phyloP scores from a whole-genome alignment of 805 yeast genomes.

The Myxozyma vanderwaltii region DNA sequence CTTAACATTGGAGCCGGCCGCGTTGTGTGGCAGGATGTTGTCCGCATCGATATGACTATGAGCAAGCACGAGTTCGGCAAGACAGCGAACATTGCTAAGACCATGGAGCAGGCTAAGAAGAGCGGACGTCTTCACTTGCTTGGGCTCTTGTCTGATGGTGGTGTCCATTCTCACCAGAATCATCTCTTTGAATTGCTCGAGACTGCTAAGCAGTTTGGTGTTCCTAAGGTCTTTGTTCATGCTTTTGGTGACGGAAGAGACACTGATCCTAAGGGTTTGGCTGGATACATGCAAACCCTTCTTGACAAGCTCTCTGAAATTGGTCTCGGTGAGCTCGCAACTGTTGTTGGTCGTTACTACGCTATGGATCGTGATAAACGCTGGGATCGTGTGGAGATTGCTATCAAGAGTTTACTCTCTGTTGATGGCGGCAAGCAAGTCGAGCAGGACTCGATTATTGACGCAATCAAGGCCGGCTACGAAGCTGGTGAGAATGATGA shows the following conservation, averaged over 20 bases:
- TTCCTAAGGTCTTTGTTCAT: conserved; percentile 32
- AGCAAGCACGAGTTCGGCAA: conserved; percentile 29
- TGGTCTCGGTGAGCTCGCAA: conserved; percentile 35
- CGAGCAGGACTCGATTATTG: conserved; percentile 26
- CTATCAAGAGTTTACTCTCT: conserved; percentile 30
- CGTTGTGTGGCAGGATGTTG: conserved; percentile 38
- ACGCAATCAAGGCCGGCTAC: conserved; percentile 28
- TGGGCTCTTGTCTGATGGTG: conserved; percentile 35
- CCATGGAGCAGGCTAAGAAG: conserved; percentile 31
- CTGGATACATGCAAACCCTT: conserved; percentile 30
- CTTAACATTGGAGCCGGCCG: conserved; percentile 37
- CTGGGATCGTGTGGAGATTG: conserved; percentile 36
- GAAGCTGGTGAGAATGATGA: conserved; percentile 36
- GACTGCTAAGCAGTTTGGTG: conserved; percentile 30
- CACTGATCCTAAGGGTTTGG: conserved; percentile 35
- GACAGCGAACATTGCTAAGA: conserved; percentile 18
- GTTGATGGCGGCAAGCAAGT: conserved; percentile 27
- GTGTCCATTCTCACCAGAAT: conserved; percentile 37
- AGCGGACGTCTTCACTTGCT: conserved; percentile 34
- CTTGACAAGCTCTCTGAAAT: conserved; percentile 33
- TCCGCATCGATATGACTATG: conserved; percentile 36
- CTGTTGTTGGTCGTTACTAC: conserved; percentile 35
- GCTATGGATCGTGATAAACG: conserved; percentile 38
- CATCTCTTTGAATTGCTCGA: conserved; percentile 33
- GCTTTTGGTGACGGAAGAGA: conserved; percentile 37